Base-by-base conservation (phyloP, 345 rosid species). In the Pistacia vera region DNA sequence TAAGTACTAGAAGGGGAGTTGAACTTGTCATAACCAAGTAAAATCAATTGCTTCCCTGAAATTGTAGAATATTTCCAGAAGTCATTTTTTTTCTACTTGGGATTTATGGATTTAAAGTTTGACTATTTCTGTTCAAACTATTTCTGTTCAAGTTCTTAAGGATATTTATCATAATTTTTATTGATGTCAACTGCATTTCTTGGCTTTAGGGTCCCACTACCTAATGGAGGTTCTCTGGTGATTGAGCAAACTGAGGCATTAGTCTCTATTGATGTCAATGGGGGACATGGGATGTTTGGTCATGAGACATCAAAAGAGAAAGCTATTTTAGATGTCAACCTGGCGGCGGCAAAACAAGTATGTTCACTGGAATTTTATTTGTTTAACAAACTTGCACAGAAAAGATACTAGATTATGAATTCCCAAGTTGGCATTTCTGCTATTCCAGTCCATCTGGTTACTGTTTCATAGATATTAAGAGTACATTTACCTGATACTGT, bases 211-310 rank as follows among this genome's bases (percentile, higher is more conserved):
- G 98, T 95, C 80, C 85, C 90, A 71, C 93, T 95, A 68, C 88
- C 90, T 41, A 90, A 84, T 76, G 99, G 99, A 78, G 99, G 98
- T 76, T 93, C 98, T 78, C 77, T 95, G 82, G 96, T 95, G 81
- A 95, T 95, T 83, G 99, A 95, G 86, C 98, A 93, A 85, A 95
- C 99, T 0, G 99, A 95, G 88, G 99, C 99, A 54, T 88, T 95
- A 72, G 99, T 95, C 79, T 92, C 99, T 51, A 88, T 95, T 85
- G 99, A 95, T 84, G 99, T 95, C 74, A 95, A 95, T 80, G 98
- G 99, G 8, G 99, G 99, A 72, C 99, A 93, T 83, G 93, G 92
- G 70, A 92, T 95, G 98, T 82, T 93, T 82, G 93, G 97, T 79
- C 92, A 88, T 80, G 92, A 90, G 66, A 88, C 90, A 78, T 95